Percentiles rank a stretch among this genome's conserved stretches.
Conservation (phyloP, 192 early-diverging fungal genomes). For the Radiomyces spectabilis region DNA sequence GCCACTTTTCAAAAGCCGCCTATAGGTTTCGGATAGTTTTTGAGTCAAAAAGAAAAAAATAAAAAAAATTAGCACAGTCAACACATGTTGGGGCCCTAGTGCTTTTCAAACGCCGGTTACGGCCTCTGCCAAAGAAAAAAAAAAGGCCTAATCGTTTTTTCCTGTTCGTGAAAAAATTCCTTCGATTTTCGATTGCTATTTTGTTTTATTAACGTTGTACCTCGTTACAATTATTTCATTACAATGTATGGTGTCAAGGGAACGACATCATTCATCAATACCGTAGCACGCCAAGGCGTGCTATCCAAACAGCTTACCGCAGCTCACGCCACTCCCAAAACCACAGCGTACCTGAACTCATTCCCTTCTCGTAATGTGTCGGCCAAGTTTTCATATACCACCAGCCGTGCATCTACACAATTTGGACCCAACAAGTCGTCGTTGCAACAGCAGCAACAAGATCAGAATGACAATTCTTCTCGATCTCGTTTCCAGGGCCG, state of each 20-base stretch:
- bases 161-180: no score
- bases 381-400: slow-evolving; percentile 17
- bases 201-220: no score
- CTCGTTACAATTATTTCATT: no score
- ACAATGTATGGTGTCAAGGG: slow-evolving; percentile 28
- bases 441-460: slow-evolving; percentile 1
- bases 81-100: no score
- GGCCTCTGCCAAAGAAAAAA: no score
- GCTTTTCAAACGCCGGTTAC: no score
- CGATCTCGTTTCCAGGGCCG: background rate
- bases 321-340: slow-evolving; percentile 5
- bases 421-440: slow-evolving; percentile 1
- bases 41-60: no score
- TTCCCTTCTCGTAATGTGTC: slow-evolving; percentile 20
- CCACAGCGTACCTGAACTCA: slow-evolving; percentile 9
- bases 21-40: no score
- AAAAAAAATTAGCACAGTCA: no score
- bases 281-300: slow-evolving; percentile 24
- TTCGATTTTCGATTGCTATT: no score
- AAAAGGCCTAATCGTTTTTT: no score
- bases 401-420: background rate
- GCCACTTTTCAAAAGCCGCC: no score
- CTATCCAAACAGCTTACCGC: slow-evolving; percentile 24
- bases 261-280: slow-evolving; percentile 18
- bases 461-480: background rate